A percentile compares a stretch with the other conserved stretches of the same genome.
These are phyloP conservation scores for Acacia melanoxylon DNA, from an alignment of 306 rosid species.

Conservation along the genomic window DNA sequence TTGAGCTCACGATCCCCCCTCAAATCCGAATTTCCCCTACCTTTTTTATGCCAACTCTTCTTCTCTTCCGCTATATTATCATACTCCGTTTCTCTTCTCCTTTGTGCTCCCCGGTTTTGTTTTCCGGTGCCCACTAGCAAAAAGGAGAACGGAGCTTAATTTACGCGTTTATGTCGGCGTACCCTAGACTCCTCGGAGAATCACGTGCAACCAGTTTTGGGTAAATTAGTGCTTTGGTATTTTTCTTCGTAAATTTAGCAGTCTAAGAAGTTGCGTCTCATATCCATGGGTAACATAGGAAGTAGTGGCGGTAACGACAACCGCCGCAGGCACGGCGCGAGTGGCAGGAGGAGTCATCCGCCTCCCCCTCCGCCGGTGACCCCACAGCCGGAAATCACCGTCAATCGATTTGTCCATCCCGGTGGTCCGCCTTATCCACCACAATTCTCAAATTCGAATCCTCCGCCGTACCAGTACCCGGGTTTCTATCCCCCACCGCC, in stretches of 20 bases:
- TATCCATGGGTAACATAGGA: slow-evolving; percentile 75
- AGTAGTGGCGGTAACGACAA: slow-evolving; percentile 55
- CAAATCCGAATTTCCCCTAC: neutral
- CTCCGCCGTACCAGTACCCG: slow-evolving; percentile 57
- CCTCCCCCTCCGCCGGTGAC: slow-evolving; percentile 57
- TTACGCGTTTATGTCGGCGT: neutral
- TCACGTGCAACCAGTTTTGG: neutral
- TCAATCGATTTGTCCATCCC: slow-evolving; percentile 61
- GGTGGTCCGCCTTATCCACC: slow-evolving; percentile 66
- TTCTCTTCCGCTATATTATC: neutral
- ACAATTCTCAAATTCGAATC: slow-evolving; percentile 43
- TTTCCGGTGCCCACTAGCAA: neutral
- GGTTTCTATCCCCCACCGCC: slow-evolving; percentile 66
- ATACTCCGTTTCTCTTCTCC: neutral
- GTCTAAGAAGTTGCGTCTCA: neutral
- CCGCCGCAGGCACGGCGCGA: slow-evolving; percentile 58
- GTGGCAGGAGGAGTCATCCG: slow-evolving; percentile 61
- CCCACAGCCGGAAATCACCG: slow-evolving; percentile 66
- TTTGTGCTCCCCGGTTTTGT: slow-evolving; percentile 12
- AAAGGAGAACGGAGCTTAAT: neutral
- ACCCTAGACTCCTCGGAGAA: neutral
- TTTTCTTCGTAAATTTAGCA: neutral
- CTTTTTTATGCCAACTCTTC: neutral
- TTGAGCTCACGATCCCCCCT: slow-evolving; percentile 5
- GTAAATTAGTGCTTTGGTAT: neutral